Percentiles rank a stretch among this genome's conserved stretches.
Conservation (phyloP, 306 rosid genomes). For the Castanea crenata region DNA sequence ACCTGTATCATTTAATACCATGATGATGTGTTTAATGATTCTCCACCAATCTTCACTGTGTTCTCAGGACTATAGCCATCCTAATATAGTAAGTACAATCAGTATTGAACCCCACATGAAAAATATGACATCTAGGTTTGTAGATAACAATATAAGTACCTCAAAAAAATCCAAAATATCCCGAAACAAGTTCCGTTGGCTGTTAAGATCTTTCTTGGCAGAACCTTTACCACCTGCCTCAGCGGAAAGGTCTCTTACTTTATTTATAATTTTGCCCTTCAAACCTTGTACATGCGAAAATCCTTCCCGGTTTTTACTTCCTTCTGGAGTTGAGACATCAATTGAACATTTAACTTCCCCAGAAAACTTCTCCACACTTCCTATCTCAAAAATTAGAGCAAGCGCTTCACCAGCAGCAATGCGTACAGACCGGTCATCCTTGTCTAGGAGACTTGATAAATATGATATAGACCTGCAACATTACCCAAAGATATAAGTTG, state of each 20-base stretch:
- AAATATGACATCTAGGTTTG: background rate
- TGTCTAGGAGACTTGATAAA: slow-evolving; percentile 81
- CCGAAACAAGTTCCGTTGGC: slow-evolving; percentile 74
- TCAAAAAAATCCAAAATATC: slow-evolving; percentile 78
- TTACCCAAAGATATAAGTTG: slow-evolving; percentile 6
- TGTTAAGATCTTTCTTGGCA: slow-evolving; percentile 81
- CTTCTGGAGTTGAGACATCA: slow-evolving; percentile 45
- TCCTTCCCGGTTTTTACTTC: slow-evolving; percentile 52
- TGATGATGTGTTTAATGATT: slow-evolving; percentile 67
- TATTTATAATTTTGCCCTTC: slow-evolving; percentile 73
- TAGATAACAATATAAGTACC: slow-evolving; percentile 39
- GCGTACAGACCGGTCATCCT: slow-evolving; percentile 86
- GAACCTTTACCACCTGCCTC: slow-evolving; percentile 97
- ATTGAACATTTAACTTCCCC: slow-evolving; percentile 37
- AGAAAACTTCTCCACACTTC: slow-evolving; percentile 58
- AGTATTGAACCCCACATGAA: slow-evolving; percentile 10
- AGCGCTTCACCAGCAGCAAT: slow-evolving; percentile 96
- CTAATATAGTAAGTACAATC: slow-evolving; percentile 40
- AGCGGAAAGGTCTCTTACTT: slow-evolving; percentile 65
- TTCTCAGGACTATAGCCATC: slow-evolving; percentile 71
- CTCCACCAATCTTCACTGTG: slow-evolving; percentile 73
- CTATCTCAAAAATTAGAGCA: slow-evolving; percentile 82
- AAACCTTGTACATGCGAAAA: slow-evolving; percentile 66
- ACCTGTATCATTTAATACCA: slow-evolving; percentile 91
- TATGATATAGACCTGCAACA: slow-evolving; percentile 67